These are phyloP conservation scores for Croton setiger DNA, from an alignment of 441 rosid genomes.

Conservation along the genomic window DNA sequence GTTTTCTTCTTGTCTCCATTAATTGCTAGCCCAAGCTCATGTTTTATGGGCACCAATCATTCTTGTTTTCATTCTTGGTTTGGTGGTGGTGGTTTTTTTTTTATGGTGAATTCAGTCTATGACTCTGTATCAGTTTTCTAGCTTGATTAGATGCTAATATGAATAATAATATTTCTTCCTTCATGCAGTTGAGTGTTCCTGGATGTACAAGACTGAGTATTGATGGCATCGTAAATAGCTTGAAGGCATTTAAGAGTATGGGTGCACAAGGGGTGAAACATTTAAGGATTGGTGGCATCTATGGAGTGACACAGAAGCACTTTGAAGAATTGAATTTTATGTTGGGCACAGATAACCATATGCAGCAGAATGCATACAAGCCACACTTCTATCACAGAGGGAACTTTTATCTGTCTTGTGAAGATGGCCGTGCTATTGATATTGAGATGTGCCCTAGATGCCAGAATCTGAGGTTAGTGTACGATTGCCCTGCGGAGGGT, in stretches of 20 bases:
- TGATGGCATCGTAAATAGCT: slow-evolving; percentile 58
- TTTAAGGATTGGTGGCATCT: slow-evolving; percentile 72
- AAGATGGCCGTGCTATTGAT: slow-evolving; percentile 69
- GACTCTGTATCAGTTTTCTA: background rate
- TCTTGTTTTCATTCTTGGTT: background rate
- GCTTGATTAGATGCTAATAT: slow-evolving; percentile 14
- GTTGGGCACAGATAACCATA: slow-evolving; percentile 39
- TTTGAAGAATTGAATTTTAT: slow-evolving; percentile 60
- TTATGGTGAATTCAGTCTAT: background rate
- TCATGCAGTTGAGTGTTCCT: slow-evolving; percentile 75
- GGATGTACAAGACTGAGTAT: slow-evolving; percentile 82
- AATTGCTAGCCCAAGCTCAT: background rate
- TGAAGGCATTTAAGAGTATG: slow-evolving; percentile 50
- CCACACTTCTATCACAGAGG: slow-evolving; percentile 71
- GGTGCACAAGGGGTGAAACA: slow-evolving; percentile 58
- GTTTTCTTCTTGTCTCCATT: background rate
- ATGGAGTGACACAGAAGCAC: slow-evolving; percentile 65
- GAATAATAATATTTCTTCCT: slow-evolving; percentile 6
- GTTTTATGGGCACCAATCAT: background rate
- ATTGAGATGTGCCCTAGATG: slow-evolving; percentile 91
- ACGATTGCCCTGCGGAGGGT: slow-evolving; percentile 83
- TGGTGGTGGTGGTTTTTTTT: background rate
- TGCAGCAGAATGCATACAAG: slow-evolving; percentile 34
- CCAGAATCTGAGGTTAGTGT: slow-evolving; percentile 65
- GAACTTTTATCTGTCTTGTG: slow-evolving; percentile 54